Evolutionary conservation across 352 stramenopile genomes (phyloP).

Genomic region (Thalassiosira mediterranea): DNA sequence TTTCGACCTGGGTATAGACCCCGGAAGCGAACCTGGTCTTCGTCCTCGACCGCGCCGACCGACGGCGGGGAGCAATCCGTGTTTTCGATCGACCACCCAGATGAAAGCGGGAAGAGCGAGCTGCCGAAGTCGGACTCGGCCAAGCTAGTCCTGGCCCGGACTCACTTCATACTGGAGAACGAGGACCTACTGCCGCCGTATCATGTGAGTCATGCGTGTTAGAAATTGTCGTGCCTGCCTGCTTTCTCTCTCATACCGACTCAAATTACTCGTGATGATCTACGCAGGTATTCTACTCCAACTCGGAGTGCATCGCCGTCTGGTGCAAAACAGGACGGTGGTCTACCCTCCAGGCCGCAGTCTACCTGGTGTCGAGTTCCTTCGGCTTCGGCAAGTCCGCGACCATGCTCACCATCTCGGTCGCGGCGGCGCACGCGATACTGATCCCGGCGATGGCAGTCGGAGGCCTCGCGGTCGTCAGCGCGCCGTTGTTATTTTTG

Average conservation of each 20-base stretch:
- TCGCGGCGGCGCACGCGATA: constrained; percentile 57
- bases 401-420: constrained; percentile 53
- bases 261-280: background rate
- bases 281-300: constrained; percentile 45
- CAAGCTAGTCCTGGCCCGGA: constrained; percentile 56
- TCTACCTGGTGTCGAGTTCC: constrained; percentile 58
- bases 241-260: background rate
- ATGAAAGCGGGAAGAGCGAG: constrained; percentile 25
- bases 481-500: constrained; percentile 60
- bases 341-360: constrained; percentile 64
- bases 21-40: constrained; percentile 24
- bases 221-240: background rate
- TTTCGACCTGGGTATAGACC: constrained; percentile 31
- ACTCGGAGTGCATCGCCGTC: constrained; percentile 64
- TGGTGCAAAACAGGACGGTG: constrained; percentile 70
- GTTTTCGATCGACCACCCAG: constrained; percentile 49
- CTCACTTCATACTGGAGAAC: constrained; percentile 59
- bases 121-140: constrained; percentile 56
- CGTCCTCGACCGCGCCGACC: constrained; percentile 20
- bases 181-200: constrained; percentile 57
- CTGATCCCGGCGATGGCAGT: constrained; percentile 59
- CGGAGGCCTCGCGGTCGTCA: constrained; percentile 50
- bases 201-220: constrained; percentile 33
- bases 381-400: constrained; percentile 60
- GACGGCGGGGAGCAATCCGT: constrained; percentile 47